Evolutionary conservation across 1,284 basidiomycete genomes (phyloP), one percentile per base, ranked within the genome.

Genomic region (Athelia psychrophila): DNA sequence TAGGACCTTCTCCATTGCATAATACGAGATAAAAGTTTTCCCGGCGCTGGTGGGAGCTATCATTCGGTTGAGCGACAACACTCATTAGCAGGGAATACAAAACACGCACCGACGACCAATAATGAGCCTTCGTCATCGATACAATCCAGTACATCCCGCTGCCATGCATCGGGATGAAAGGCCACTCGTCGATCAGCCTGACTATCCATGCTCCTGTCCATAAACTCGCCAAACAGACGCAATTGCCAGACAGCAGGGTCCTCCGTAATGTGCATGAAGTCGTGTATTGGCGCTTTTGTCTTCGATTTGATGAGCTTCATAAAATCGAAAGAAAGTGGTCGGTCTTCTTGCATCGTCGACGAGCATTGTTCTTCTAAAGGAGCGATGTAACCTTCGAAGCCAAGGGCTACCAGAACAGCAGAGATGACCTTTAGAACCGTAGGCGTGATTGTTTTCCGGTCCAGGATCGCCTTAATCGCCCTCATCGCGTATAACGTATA

Each of bases 11-110:
- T 88, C 86, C 86, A 88, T 88, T 0, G 86, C 85, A 55, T 88
- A 87, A 62, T 77, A 88, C 2, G 84, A 86, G 42, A 89, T 86
- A 62, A 89, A 88, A 0, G 87, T 88, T 64, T 88, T 89, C 30
- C 86, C 84, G 0, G 84, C 83, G 66, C 81, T 84, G 0, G 82
- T 85, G 0, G 84, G 83, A 1, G 84, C 84, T 84, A 56, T 13
- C n/a, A n/a, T n/a, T n/a, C n/a, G n/a, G 47, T 19, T 30, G 38
- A 25, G 53, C 8, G 15, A 23, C 18, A 25, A 24, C 22, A 54
- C 22, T 49, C 24, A 8, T 3, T 16, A 51, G 15, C 30, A 24
- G n/a, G 3, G 18, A 45, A 30, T 30, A 38, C 27, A 24, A 42
- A 24, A 15, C 8, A 67, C 81, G 54, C 44, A 84, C 81, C 86